Evolutionary conservation across 2,329 filamentous ascomycete genomes (phyloP).

Genomic region (Hypoxylon sp.): DNA sequence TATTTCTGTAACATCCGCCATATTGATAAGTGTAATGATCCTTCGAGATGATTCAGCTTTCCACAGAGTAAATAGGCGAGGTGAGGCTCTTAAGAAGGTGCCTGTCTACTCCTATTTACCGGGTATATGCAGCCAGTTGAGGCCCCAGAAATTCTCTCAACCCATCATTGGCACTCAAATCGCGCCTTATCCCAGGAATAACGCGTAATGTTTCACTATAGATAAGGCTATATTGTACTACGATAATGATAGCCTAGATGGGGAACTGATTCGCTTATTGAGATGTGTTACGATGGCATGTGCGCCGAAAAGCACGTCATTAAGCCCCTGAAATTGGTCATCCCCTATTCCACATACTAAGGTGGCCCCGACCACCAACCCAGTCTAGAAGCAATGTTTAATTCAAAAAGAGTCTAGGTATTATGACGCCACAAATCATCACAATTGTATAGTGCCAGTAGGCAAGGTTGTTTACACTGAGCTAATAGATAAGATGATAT

Average conservation of each 20-base stretch:
- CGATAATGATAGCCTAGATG: neutral
- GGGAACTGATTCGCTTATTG: conserved; percentile 27
- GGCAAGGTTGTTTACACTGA: neutral
- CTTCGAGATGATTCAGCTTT: neutral
- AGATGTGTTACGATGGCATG: conserved; percentile 22
- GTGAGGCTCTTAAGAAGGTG: conserved; percentile 1
- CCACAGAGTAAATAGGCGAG: neutral
- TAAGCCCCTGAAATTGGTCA: conserved; percentile 35
- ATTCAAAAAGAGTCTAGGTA: neutral
- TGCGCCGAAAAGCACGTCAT: conserved; percentile 37
- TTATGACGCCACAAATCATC: conserved; percentile 5
- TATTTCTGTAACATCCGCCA: conserved; percentile 26
- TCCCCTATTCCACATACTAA: conserved; percentile 17
- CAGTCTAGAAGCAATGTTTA: neutral
- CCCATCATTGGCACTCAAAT: conserved; percentile 16
- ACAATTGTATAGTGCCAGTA: conserved; percentile 11
- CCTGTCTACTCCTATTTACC: conserved; percentile 2
- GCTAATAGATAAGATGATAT: neutral
- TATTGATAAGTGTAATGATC: conserved; percentile 4
- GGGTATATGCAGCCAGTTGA: conserved; percentile 4
- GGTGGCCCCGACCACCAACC: neutral
- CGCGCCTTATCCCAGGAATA: conserved; percentile 31
- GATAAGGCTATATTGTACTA: conserved; percentile 28
- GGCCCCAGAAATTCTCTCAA: conserved; percentile 7
- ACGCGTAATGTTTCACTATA: conserved; percentile 31